A percentile compares a stretch with the other conserved stretches of the same genome.
Conservation (phyloP, 345 rosid species). For the Arabidopsis suecica region DNA sequence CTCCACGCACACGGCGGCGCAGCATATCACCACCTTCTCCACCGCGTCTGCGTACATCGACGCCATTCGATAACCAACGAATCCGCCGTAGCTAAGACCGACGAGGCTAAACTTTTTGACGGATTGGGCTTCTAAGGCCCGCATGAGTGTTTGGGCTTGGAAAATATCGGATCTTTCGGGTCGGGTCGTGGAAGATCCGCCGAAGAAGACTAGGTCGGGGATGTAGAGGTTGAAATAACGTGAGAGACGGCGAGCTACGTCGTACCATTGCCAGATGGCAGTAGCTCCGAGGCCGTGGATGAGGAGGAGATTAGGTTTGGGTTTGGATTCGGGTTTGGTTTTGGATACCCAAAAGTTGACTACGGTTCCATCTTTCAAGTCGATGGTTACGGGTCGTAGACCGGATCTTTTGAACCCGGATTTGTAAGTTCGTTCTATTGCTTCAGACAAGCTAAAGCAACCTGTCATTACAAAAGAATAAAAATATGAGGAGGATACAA, state of each 20-base stretch:
- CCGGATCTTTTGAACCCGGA: slow-evolving; percentile 58
- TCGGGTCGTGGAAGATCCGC: slow-evolving; percentile 69
- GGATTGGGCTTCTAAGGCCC: slow-evolving; percentile 59
- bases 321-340: slow-evolving; percentile 44
- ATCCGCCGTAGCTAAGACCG: slow-evolving; percentile 89
- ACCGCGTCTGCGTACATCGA: slow-evolving; percentile 62
- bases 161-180: slow-evolving; percentile 77
- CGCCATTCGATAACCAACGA: slow-evolving; percentile 80
- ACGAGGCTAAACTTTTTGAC: slow-evolving; percentile 61
- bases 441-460: slow-evolving; percentile 71
- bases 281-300: slow-evolving; percentile 84
- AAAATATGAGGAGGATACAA: neutral
- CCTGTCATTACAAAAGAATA: slow-evolving; percentile 47
- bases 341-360: slow-evolving; percentile 86
- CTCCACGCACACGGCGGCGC: slow-evolving; percentile 82
- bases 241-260: slow-evolving; percentile 50
- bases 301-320: slow-evolving; percentile 65
- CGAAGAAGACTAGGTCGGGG: slow-evolving; percentile 84
- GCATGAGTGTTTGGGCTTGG: slow-evolving; percentile 76
- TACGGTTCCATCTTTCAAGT: slow-evolving; percentile 74
- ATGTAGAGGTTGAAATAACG: slow-evolving; percentile 66
- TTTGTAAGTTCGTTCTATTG: slow-evolving; percentile 55
- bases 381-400: slow-evolving; percentile 63
- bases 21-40: slow-evolving; percentile 70
- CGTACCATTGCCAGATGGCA: slow-evolving; percentile 85